Percentiles rank a stretch among this genome's conserved stretches.
These are phyloP conservation scores for Serendipita sp. DNA, from an alignment of 768 basidiomycete genomes.

Conservation along the genomic window DNA sequence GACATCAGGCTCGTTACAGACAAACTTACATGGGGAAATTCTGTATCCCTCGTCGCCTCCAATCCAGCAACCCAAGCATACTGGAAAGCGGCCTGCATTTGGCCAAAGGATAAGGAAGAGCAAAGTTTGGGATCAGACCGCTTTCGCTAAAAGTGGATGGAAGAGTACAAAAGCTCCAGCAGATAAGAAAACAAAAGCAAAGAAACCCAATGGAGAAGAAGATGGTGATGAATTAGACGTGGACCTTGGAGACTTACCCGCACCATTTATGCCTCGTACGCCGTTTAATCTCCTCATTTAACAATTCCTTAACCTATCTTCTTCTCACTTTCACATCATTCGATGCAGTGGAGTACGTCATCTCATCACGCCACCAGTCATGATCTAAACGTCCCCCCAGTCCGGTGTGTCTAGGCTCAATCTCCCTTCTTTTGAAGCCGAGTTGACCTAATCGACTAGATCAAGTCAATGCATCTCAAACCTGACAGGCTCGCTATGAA, in stretches of 20 bases:
- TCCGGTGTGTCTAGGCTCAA: too few relatives aligned
- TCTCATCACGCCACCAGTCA: too few relatives aligned
- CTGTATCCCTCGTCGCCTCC: not conserved
- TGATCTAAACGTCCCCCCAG: too few relatives aligned
- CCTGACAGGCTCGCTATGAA: conserved; percentile 64
- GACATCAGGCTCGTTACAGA: conserved; percentile 4
- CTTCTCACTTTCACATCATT: too few relatives aligned
- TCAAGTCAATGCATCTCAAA: conserved; percentile 47
- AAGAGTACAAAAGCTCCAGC: conserved; percentile 29
- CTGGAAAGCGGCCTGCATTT: conserved; percentile 18
- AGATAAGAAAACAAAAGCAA: conserved; percentile 38
- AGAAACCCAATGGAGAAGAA: conserved; percentile 25
- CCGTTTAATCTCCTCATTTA: not conserved
- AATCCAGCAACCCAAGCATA: not conserved
- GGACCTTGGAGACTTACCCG: conserved; percentile 55
- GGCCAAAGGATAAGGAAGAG: conserved; percentile 45
- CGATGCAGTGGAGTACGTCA: too few relatives aligned
- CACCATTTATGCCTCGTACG: conserved; percentile 57
- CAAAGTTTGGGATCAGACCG: conserved; percentile 85
- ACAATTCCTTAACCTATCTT: too few relatives aligned
- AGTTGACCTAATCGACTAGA: not conserved
- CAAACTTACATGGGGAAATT: conserved; percentile 8
- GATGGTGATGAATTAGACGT: conserved; percentile 51
- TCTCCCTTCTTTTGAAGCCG: too few relatives aligned
- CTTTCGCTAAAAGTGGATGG: conserved; percentile 66